Conservation (phyloP, 352 stramenopile species). For the Blastocystis sp. region DNA sequence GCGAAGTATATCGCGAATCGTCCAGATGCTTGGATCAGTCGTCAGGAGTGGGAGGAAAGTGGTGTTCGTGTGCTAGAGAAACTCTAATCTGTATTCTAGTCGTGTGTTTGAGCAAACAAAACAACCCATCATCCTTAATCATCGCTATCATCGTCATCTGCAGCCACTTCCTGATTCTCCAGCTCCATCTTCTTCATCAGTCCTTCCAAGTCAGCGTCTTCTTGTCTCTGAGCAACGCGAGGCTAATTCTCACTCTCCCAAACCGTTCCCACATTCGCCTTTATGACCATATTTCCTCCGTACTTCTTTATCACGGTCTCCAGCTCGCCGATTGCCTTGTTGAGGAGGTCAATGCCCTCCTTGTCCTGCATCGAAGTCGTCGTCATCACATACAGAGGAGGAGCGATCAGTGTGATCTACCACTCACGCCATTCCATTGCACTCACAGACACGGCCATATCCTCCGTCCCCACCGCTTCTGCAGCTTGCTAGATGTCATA, state of each 20-base stretch:
- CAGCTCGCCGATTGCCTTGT: slow-evolving; percentile 89
- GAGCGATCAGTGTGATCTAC: slow-evolving; percentile 93
- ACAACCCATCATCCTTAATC: slow-evolving; percentile 63
- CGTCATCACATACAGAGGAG: slow-evolving; percentile 97
- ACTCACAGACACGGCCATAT: slow-evolving; percentile 79
- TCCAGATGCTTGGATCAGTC: slow-evolving; percentile 86
- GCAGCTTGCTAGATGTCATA: slow-evolving; percentile 66
- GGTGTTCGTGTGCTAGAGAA: slow-evolving; percentile 69
- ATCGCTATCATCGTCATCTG: slow-evolving; percentile 90
- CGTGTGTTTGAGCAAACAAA: not conserved
- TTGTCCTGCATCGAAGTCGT: slow-evolving; percentile 96
- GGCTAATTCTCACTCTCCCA: not conserved
- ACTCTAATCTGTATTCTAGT: slow-evolving; percentile 2
- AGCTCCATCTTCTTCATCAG: slow-evolving; percentile 98
- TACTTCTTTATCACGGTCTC: slow-evolving; percentile 85
- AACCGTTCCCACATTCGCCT: not conserved
- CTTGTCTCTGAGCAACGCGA: slow-evolving; percentile 74
- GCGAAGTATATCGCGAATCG: slow-evolving; percentile 87
- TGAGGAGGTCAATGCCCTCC: slow-evolving; percentile 88
- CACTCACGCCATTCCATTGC: not conserved
- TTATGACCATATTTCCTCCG: slow-evolving; percentile 81
- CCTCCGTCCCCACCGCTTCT: slow-evolving; percentile 76
- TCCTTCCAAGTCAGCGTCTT: slow-evolving; percentile 94
- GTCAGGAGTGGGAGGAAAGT: slow-evolving; percentile 86
- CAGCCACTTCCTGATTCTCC: slow-evolving; percentile 95